Evolutionary conservation across 164 flowering plant genomes (phyloP), one percentile per base, ranked within the genome.

Genomic region (Annona squamosa): DNA sequence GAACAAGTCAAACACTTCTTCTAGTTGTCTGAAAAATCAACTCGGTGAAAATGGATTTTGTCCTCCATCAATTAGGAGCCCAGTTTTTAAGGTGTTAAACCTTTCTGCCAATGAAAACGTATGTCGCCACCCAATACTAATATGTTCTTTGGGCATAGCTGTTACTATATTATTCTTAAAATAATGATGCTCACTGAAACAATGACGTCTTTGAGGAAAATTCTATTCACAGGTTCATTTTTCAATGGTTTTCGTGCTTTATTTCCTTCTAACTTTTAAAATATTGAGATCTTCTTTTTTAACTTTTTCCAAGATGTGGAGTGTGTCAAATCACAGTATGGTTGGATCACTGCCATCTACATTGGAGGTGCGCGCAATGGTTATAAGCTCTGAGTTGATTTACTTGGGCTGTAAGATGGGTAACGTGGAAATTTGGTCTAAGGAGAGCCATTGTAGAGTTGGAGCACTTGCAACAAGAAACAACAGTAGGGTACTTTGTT

Each of bases 331-430:
- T 68, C 82, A 81, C 72, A 75, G 56, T 26, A 61, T 77, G 81
- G 84, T 88, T 44, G 90, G 87, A 79, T 84, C 94, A 46, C 59
- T 90, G 74, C 73, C 84, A 65, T 80, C 86, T 2, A 78, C 82
- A 16, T 6, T 68, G 48, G 94, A 91, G 48, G 84, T 86, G 26
- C 76, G 93, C 57, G 19, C 86, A 0, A 87, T 91, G 88, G 85
- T 80, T 2, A 68, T 89, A 72, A 88, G 90, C 82, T 87, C 94
- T 47, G 94, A 90, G 48, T 80, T 91, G 17, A 82, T 89, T 62
- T 91, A 91, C 74, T 80, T 91, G 76, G 97, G 97, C 10, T 80
- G 90, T 77, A 89, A 88, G 61, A 81, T 73, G 67, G 94, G 94
- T 56, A 48, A 47, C 10, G 83, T 91, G 5, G 97, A 91, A 78